Evolutionary conservation across 352 stramenopile genomes (phyloP).

Genomic region (Phytophthora sansomeana): DNA sequence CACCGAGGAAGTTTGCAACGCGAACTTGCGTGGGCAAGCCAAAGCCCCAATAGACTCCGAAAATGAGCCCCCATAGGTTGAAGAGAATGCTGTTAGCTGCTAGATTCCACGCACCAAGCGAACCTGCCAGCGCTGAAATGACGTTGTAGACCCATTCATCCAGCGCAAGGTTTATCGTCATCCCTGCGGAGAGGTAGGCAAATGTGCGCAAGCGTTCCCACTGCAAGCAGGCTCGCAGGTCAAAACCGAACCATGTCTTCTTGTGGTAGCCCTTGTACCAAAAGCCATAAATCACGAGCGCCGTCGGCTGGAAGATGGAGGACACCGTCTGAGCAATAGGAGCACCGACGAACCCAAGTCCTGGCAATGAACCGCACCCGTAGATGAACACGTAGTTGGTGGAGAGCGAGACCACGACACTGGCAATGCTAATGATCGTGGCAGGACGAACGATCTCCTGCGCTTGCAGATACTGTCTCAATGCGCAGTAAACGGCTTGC

Average conservation of each 20-base stretch:
- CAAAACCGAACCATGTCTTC: slow-evolving; percentile 80
- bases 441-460: slow-evolving; percentile 84
- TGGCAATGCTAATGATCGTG: slow-evolving; percentile 78
- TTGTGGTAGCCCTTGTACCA: slow-evolving; percentile 85
- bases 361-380: slow-evolving; percentile 63
- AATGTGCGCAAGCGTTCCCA: slow-evolving; percentile 76
- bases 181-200: slow-evolving; percentile 66
- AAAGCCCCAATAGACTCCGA: slow-evolving; percentile 88
- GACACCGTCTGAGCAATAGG: slow-evolving; percentile 74
- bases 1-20: slow-evolving; percentile 76
- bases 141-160: slow-evolving; percentile 87
- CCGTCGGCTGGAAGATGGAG: slow-evolving; percentile 78
- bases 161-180: slow-evolving; percentile 82
- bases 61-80: slow-evolving; percentile 86
- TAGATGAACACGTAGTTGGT: slow-evolving; percentile 88
- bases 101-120: slow-evolving; percentile 65
- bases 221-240: slow-evolving; percentile 58
- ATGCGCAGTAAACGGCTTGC: slow-evolving; percentile 72
- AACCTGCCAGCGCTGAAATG: slow-evolving; percentile 74
- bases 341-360: slow-evolving; percentile 76
- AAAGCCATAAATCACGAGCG: slow-evolving; percentile 74
- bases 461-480: slow-evolving; percentile 83
- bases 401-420: slow-evolving; percentile 67
- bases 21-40: slow-evolving; percentile 82
- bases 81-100: slow-evolving; percentile 86